phyloP scores from a whole-genome alignment of 148 eudicot species.

The Polygonum aviculare region DNA sequence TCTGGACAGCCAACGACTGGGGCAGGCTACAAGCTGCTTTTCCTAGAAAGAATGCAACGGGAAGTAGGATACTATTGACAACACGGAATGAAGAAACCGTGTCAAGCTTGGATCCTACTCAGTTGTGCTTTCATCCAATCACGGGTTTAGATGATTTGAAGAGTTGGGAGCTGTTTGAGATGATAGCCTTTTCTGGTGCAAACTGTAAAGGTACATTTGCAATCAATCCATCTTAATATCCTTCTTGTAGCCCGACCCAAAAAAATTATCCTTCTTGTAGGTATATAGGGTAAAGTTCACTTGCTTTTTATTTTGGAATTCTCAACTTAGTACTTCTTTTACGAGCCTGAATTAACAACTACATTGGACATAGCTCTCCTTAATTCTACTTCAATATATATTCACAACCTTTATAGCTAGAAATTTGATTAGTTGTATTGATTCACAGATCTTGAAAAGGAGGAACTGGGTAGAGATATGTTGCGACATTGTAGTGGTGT shows the following conservation, averaged over 20 bases:
- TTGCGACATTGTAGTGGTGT: slow-evolving; percentile 5
- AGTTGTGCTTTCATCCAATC: not conserved
- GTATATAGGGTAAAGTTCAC: no score
- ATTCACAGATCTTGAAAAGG: not conserved
- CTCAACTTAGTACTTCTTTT: no score
- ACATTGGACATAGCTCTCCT: no score
- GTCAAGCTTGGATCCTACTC: not conserved
- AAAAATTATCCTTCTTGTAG: no score
- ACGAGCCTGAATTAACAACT: no score
- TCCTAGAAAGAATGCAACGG: slow-evolving; percentile 2
- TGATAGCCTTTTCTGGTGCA: not conserved
- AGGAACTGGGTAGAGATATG: slow-evolving; percentile 2
- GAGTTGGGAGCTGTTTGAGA: not conserved
- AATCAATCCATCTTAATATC: not conserved
- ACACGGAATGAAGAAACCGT: slow-evolving; percentile 5
- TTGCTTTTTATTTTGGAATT: no score
- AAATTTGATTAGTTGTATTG: not conserved
- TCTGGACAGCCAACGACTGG: not conserved
- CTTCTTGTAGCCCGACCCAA: no score
- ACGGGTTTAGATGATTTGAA: not conserved
- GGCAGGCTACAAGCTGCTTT: slow-evolving; percentile 6
- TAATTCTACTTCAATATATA: not conserved
- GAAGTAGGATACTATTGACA: slow-evolving; percentile 1
- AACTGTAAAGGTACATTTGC: not conserved
- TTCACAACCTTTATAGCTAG: not conserved